Base-by-base conservation (phyloP, 345 rosid genomes). In the Hypericum androsaemum region DNA sequence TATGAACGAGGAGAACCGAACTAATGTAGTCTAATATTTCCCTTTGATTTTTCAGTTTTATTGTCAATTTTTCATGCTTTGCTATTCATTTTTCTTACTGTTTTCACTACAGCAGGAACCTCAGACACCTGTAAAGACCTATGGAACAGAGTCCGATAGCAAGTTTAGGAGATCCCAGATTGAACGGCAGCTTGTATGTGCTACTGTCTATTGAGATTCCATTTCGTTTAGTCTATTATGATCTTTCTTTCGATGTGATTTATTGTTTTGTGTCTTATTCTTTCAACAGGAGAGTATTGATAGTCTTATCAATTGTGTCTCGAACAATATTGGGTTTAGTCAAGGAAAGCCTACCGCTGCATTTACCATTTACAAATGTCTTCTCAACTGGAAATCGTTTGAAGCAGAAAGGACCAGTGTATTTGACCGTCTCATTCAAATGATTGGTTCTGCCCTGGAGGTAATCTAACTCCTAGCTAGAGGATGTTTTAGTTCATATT, bases 361-460 rank as follows among this genome's bases (percentile, higher is more conserved):
- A 56, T 81, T 88, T 74, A 88, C 98, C 54, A 85, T 85, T 60
- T 92, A 92, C 67, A 88, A 74, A 62, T 92, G 96, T 72, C 98
- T 88, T 63, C 89, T 92, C 63, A 85, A 84, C 43, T 88, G 99
- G 97, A 92, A 92, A 65, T 92, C 94, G 47, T 92, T 88, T 71
- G 99, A 88, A 74, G 96, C 97, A 9, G 97, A 92, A 65, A 88
- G 76, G 71, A 85, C 95, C 48, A 92, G 74, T 71, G 95, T 85
- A 39, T 92, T 92, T 76, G 97, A 92, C 69, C 87, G 90, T 58
- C 97, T 92, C 22, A 80, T 92, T 76, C 95, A 92, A 75, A 81
- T 86, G 95, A 88, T 92, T 58, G 99, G 99, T 77, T 83, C 90
- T 58, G 95, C 86, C 9, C 83, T 92, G 59, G 95, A 92, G 97